Percentiles rank a stretch among this genome's conserved stretches.
Conservation (phyloP, 192 early-diverging fungal genomes). For the Diversispora epigaea region DNA sequence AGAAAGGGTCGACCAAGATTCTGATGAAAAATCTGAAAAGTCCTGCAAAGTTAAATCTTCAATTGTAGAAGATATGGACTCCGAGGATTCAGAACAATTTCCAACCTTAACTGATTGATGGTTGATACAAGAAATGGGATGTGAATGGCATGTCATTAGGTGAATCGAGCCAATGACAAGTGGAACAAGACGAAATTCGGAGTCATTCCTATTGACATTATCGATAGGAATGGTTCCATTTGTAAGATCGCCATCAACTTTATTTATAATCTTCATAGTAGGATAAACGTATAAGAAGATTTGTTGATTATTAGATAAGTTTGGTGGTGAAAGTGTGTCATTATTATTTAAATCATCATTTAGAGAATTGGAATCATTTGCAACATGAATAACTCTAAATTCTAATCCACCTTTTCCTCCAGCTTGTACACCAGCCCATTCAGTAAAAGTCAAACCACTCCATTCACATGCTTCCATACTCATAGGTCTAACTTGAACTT, state of each 20-base stretch:
- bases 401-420: conserved; percentile 30
- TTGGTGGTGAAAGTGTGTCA: not conserved
- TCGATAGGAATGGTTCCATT: not conserved
- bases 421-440: conserved; percentile 27
- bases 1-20: not conserved
- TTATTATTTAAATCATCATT: not conserved
- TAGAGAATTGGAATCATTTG: not conserved
- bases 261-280: not conserved
- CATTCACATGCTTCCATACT: conserved; percentile 26
- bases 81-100: not conserved
- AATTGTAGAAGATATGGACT: not conserved
- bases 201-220: not conserved
- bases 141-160: not conserved
- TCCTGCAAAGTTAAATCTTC: not conserved
- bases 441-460: conserved; percentile 12
- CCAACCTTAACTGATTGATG: not conserved
- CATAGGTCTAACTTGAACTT: conserved; percentile 24
- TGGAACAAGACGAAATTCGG: conserved; percentile 9
- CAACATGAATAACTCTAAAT: not conserved
- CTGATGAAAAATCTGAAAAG: not conserved
- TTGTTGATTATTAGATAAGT: not conserved
- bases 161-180: conserved; percentile 28
- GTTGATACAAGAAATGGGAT: conserved; percentile 8
- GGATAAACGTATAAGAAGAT: not conserved
- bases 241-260: not conserved